phyloP scores from a whole-genome alignment of 2,329 filamentous ascomycete genomes.

The Aspergillus sp. region DNA sequence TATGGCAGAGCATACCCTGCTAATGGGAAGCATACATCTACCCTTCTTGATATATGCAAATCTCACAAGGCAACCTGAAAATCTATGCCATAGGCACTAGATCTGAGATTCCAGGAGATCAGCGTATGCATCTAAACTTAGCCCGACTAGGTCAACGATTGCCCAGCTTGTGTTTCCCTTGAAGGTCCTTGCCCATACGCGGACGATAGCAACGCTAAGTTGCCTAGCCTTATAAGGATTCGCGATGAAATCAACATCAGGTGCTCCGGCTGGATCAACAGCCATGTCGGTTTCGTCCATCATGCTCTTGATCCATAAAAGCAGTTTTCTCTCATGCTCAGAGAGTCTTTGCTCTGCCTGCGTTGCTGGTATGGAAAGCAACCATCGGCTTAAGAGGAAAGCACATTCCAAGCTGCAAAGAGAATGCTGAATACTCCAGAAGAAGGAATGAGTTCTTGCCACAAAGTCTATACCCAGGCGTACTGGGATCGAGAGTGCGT shows the following conservation, averaged over 20 bases:
- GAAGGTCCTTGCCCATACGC: constrained; percentile 49
- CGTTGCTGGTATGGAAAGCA: constrained; percentile 45
- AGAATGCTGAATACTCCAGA: constrained; percentile 58
- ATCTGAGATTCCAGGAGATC: constrained; percentile 41
- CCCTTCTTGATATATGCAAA: background rate
- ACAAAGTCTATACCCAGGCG: constrained; percentile 55
- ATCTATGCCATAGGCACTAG: constrained; percentile 3
- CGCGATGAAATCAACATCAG: constrained; percentile 44
- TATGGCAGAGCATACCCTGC: background rate
- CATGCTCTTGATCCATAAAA: constrained; percentile 51
- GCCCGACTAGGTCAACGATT: constrained; percentile 48
- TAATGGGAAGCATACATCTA: background rate
- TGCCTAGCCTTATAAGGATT: constrained; percentile 45
- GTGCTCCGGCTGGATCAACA: constrained; percentile 36
- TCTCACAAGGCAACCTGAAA: background rate
- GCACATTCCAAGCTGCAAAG: constrained; percentile 56
- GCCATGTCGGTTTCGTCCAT: constrained; percentile 52
- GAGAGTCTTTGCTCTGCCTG: constrained; percentile 45
- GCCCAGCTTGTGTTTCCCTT: constrained; percentile 51
- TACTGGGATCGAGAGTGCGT: constrained; percentile 56
- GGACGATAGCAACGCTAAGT: constrained; percentile 49
- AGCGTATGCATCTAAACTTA: constrained; percentile 47
- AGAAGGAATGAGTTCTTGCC: constrained; percentile 53
- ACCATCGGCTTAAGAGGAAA: constrained; percentile 48
- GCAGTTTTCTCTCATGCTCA: constrained; percentile 48